Conservation (phyloP, 352 stramenopile genomes). For the Plasmopara viticola region DNA sequence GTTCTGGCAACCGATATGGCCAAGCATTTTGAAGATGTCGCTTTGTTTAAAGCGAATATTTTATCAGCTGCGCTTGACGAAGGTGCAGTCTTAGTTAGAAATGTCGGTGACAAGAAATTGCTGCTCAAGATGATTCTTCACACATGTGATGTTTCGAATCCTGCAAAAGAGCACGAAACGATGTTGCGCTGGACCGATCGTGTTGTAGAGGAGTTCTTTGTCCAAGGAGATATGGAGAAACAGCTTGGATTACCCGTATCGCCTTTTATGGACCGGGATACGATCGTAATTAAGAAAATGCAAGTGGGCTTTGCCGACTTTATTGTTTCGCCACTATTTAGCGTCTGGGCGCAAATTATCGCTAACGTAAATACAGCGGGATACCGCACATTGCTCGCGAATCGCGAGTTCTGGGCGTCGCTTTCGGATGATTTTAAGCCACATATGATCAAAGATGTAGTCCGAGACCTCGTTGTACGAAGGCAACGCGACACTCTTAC, state of each 20-base stretch:
- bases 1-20: slow-evolving; percentile 89
- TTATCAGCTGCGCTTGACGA: slow-evolving; percentile 54
- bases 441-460: slow-evolving; percentile 74
- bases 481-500: slow-evolving; percentile 30
- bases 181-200: slow-evolving; percentile 91
- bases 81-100: slow-evolving; percentile 71
- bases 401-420: slow-evolving; percentile 79
- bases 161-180: slow-evolving; percentile 79
- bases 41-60: slow-evolving; percentile 86
- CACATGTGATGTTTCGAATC: slow-evolving; percentile 93
- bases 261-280: slow-evolving; percentile 91
- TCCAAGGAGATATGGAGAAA: slow-evolving; percentile 94
- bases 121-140: slow-evolving; percentile 88
- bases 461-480: slow-evolving; percentile 42
- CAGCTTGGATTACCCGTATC: slow-evolving; percentile 81
- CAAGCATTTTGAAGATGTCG: slow-evolving; percentile 85
- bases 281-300: slow-evolving; percentile 88
- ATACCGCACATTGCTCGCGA: slow-evolving; percentile 64
- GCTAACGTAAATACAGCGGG: slow-evolving; percentile 53
- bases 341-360: slow-evolving; percentile 80
- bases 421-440: slow-evolving; percentile 82
- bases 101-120: slow-evolving; percentile 81
- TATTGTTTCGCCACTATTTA: slow-evolving; percentile 86
- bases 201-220: slow-evolving; percentile 94
- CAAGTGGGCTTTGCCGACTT: slow-evolving; percentile 95